Evolutionary conservation across 371 early-diverging fungal genomes (phyloP).

Genomic region (Mortierella sp.): DNA sequence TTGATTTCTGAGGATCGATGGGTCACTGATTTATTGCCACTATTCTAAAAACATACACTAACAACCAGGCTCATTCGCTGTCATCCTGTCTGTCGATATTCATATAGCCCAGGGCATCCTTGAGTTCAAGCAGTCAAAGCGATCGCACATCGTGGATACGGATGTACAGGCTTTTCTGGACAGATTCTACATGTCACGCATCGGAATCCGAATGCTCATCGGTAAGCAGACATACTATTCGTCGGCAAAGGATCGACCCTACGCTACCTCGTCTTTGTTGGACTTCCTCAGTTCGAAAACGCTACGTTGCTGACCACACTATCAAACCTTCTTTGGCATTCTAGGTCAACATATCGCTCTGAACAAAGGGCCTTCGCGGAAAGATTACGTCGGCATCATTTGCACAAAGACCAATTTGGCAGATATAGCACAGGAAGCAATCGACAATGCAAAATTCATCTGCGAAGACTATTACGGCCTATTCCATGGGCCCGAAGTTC

Average conservation of each 20-base stretch:
- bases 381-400: slow-evolving; percentile 95
- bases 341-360: slow-evolving; percentile 83
- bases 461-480: slow-evolving; percentile 94
- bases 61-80: background rate
- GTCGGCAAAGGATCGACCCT: too few relatives aligned
- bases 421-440: slow-evolving; percentile 87
- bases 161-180: slow-evolving; percentile 94
- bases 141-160: slow-evolving; percentile 72
- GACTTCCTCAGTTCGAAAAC: background rate
- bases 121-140: slow-evolving; percentile 86
- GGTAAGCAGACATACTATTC: slow-evolving; percentile 69
- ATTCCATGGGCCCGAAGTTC: slow-evolving; percentile 84
- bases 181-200: slow-evolving; percentile 97
- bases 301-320: background rate
- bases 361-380: slow-evolving; percentile 66
- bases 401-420: slow-evolving; percentile 89
- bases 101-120: slow-evolving; percentile 90
- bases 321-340: background rate
- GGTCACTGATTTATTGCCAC: background rate
- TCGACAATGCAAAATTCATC: slow-evolving; percentile 91
- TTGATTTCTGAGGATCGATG: slow-evolving; percentile 21
- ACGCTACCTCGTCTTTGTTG: too few relatives aligned
- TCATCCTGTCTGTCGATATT: too few relatives aligned
- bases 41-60: background rate
- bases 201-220: slow-evolving; percentile 97